A percentile compares a stretch with the other conserved stretches of the same genome.
These are phyloP conservation scores for Termitomyces sp. DNA, from an alignment of 768 basidiomycete species.

Conservation along the genomic window DNA sequence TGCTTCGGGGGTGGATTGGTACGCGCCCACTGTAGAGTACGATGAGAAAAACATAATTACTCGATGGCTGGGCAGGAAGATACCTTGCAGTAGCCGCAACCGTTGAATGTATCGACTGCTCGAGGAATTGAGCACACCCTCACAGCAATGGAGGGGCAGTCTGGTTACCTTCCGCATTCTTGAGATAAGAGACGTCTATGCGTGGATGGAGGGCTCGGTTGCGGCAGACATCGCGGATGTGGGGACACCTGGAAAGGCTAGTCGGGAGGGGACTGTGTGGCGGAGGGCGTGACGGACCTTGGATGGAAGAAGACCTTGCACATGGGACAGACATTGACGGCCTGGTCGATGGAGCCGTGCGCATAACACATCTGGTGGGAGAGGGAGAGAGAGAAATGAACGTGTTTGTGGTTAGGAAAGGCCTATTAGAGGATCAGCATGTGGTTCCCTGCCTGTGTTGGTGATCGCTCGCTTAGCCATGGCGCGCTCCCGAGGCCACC, in stretches of 20 bases:
- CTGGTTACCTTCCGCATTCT: conserved; percentile 80
- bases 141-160: conserved; percentile 16
- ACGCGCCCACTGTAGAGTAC: conserved; percentile 63
- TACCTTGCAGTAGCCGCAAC: conserved; percentile 91
- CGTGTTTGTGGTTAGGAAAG: conserved; percentile 28
- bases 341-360: conserved; percentile 67
- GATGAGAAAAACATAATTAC: conserved; percentile 21
- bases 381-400: conserved; percentile 23
- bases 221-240: conserved; percentile 71
- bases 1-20: conserved; percentile 53
- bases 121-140: conserved; percentile 16
- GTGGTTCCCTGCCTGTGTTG: conserved; percentile 32
- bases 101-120: conserved; percentile 77
- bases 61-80: conserved; percentile 20
- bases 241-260: conserved; percentile 62
- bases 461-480: conserved; percentile 30
- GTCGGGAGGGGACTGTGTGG: conserved; percentile 16
- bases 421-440: conserved; percentile 29
- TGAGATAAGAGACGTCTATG: conserved; percentile 75
- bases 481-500: conserved; percentile 8
- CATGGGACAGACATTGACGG: conserved; percentile 73
- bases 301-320: conserved; percentile 77
- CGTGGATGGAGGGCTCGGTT: conserved; percentile 74
- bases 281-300: conserved; percentile 40
- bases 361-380: conserved; percentile 64